These are phyloP conservation scores for Gremmenia infestans DNA, from an alignment of 2,329 filamentous ascomycete species.

Conservation along the genomic window DNA sequence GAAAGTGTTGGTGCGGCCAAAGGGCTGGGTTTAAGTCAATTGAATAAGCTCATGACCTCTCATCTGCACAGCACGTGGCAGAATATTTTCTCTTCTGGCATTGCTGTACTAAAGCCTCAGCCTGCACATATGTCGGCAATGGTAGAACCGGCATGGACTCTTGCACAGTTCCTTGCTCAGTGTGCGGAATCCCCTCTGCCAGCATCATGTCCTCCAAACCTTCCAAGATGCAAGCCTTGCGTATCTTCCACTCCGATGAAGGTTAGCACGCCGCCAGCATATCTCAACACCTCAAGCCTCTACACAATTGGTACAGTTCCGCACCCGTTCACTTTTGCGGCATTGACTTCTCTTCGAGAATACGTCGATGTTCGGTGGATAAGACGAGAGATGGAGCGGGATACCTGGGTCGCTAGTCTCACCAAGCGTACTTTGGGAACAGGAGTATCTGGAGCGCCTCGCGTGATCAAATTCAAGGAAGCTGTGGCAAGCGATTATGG, in stretches of 20 bases:
- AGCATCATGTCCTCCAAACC: conserved; percentile 78
- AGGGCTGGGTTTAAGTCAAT: conserved; percentile 55
- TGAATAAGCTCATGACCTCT: conserved; percentile 73
- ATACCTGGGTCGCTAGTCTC: conserved; percentile 70
- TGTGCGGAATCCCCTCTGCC: conserved; percentile 72
- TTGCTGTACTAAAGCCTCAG: conserved; percentile 76
- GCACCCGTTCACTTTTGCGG: conserved; percentile 80
- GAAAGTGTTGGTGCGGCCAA: conserved; percentile 54
- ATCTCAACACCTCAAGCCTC: conserved; percentile 64
- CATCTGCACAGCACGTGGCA: conserved; percentile 87
- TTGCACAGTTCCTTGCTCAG: conserved; percentile 69
- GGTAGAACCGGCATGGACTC: conserved; percentile 61
- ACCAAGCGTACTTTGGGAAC: conserved; percentile 65
- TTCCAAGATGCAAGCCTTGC: conserved; percentile 69
- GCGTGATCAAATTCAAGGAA: conserved; percentile 75
- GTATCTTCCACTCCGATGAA: conserved; percentile 58
- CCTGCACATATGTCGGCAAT: conserved; percentile 70
- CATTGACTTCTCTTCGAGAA: conserved; percentile 58
- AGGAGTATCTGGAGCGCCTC: conserved; percentile 56
- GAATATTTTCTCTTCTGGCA: conserved; percentile 68
- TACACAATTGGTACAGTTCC: conserved; percentile 87
- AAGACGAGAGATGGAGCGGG: conserved; percentile 63
- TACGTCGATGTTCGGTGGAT: conserved; percentile 60
- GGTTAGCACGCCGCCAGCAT: conserved; percentile 61
- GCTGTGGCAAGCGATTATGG: conserved; percentile 66